Percentiles rank a stretch among this genome's conserved stretches.
phyloP scores from a whole-genome alignment of 257 asterid species.

The Nicotiana noctiflora region DNA sequence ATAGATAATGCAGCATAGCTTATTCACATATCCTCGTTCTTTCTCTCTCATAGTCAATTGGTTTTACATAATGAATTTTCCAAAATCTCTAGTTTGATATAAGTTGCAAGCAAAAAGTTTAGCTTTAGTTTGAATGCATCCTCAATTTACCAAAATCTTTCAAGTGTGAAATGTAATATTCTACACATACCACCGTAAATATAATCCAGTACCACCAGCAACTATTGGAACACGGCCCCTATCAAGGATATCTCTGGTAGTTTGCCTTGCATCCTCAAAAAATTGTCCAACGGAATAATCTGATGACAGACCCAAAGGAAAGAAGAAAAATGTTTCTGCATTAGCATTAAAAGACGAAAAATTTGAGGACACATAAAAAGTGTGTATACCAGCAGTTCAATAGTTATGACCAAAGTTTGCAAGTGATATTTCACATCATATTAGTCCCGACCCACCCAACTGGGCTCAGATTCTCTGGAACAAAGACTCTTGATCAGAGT shows the following conservation, averaged over 20 bases:
- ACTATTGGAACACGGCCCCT: conserved; percentile 77
- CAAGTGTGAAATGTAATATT: conserved; percentile 4
- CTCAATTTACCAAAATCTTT: background rate
- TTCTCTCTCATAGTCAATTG: background rate
- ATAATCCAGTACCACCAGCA: conserved; percentile 93
- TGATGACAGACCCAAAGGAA: conserved; percentile 21
- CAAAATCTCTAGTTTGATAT: background rate
- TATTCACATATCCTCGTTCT: background rate
- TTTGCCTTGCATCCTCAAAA: conserved; percentile 78
- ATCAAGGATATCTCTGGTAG: conserved; percentile 57
- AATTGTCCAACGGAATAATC: conserved; percentile 91
- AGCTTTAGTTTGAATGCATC: background rate
- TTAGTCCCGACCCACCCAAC: background rate
- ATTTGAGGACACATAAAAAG: background rate
- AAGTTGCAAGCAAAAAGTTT: conserved; percentile 4
- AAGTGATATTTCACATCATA: background rate
- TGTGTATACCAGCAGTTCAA: background rate
- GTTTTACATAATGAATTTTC: background rate
- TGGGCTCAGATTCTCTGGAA: background rate
- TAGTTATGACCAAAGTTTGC: background rate
- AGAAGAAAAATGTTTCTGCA: background rate
- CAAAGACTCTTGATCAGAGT: background rate
- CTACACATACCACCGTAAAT: conserved; percentile 78
- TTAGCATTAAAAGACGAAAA: background rate
- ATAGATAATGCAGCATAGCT: background rate